Conservation (phyloP, 2,329 filamentous ascomycete species). For the Penicillium hesseltinei region DNA sequence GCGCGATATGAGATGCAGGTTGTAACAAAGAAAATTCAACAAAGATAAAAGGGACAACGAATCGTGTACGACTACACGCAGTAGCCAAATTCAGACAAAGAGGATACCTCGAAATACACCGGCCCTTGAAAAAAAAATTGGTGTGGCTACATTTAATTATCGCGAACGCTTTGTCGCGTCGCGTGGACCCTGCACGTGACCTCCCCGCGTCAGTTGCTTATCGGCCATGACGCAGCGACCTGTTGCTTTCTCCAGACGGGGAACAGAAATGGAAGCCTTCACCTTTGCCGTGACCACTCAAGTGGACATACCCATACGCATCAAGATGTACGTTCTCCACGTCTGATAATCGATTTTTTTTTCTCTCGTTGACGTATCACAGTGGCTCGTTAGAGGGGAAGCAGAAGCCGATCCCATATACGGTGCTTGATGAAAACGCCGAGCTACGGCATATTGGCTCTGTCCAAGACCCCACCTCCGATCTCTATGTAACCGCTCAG, state of each 20-base stretch:
- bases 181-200: conserved; percentile 13
- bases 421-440: conserved; percentile 72
- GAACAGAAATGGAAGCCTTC: conserved; percentile 76
- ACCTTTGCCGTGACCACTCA: conserved; percentile 89
- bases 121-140: not conserved
- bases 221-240: conserved; percentile 10
- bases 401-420: conserved; percentile 71
- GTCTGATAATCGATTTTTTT: not conserved
- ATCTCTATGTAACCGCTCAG: conserved; percentile 89
- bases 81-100: not conserved
- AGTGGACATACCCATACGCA: conserved; percentile 67
- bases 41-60: not conserved
- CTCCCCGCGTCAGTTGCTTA: conserved; percentile 8
- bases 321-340: conserved; percentile 57
- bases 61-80: not conserved
- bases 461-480: conserved; percentile 76
- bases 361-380: conserved; percentile 13
- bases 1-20: conserved; percentile 13
- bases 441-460: conserved; percentile 86
- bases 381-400: conserved; percentile 76
- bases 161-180: conserved; percentile 9
- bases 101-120: not conserved
- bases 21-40: conserved; percentile 2
- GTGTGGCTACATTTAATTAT: not conserved
- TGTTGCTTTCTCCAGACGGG: not conserved